Evolutionary conservation across 305 asterid genomes (phyloP), one percentile per base, ranked within the genome.

Genomic region (Lippia alba): DNA sequence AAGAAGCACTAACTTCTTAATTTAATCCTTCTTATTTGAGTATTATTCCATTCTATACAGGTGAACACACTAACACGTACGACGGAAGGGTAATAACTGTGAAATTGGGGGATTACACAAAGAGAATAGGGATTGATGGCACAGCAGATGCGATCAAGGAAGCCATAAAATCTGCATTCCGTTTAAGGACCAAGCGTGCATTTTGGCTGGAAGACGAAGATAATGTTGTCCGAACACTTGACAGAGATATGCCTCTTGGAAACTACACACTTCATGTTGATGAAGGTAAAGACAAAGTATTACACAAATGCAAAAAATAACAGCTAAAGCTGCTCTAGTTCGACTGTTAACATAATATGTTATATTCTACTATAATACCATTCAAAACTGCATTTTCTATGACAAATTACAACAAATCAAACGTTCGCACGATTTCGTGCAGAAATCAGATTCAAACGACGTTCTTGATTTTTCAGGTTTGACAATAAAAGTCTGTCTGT

Each of bases 171-270:
- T 86, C 96, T 48, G 86, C 97, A 62, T 94, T 94, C 69, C 64
- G 95, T 67, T 74, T 91, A 64, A 89, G 97, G 74, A 87, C 97
- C 2, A 89, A 82, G 62, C 95, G 99, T 19, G 94, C 96, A 20
- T 94, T 91, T 75, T 94, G 99, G 96, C 80, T 94, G 84, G 99
- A 91, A 78, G 99, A 91, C 68, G 99, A 88, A 80, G 94, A 86
- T 57, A 83, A 67, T 69, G 87, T 94, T 3, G 87, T 91, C 20
- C 86, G 96, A 46, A 45, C 96, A 71, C 85, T 94, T 12, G 95
- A 89, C 84, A 79, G 97, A 69, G 96, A 88, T 49, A 94, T 91
- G 97, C 99, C 99, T 63, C 78, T 91, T 2, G 96, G 93, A 60
- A 89, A 82, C 81, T 94, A 94, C 82, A 88, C 85, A 46, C 92